These are phyloP conservation scores for Lepiota venenata DNA, from an alignment of 768 basidiomycete species.

Conservation along the genomic window DNA sequence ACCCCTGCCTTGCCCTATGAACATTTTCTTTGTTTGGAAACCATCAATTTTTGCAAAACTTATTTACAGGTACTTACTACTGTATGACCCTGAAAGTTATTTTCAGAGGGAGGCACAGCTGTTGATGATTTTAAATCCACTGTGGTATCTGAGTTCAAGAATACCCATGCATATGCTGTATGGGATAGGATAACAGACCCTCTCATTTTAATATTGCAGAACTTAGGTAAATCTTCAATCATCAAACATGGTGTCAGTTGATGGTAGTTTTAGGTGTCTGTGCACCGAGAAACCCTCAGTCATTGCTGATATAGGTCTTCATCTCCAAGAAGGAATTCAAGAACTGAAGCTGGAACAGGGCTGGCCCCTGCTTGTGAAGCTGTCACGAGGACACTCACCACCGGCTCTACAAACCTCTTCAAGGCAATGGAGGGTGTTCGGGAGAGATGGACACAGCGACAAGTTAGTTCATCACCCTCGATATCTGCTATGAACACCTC, in stretches of 20 bases:
- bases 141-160: slow-evolving; percentile 89
- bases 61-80: no score
- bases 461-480: slow-evolving; percentile 16
- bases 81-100: slow-evolving; percentile 1
- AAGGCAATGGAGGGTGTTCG: slow-evolving; percentile 89
- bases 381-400: slow-evolving; percentile 69
- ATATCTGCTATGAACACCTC: slow-evolving; percentile 25
- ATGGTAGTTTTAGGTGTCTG: slow-evolving; percentile 62
- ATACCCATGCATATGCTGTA: slow-evolving; percentile 81
- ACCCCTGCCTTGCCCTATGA: no score
- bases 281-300: slow-evolving; percentile 89
- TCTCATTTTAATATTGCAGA: slow-evolving; percentile 94
- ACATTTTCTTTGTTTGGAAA: no score
- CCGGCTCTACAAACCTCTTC: slow-evolving; percentile 78
- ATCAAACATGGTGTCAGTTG: background rate
- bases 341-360: slow-evolving; percentile 89
- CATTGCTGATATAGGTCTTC: slow-evolving; percentile 87
- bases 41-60: no score
- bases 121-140: slow-evolving; percentile 80
- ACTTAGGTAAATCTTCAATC: slow-evolving; percentile 53
- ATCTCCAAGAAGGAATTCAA: slow-evolving; percentile 90
- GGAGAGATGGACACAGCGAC: slow-evolving; percentile 56
- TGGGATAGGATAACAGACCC: slow-evolving; percentile 94
- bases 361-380: slow-evolving; percentile 93
- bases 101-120: slow-evolving; percentile 51